Base-by-base conservation (phyloP, 352 stramenopile species). In the Pythium biforme region DNA sequence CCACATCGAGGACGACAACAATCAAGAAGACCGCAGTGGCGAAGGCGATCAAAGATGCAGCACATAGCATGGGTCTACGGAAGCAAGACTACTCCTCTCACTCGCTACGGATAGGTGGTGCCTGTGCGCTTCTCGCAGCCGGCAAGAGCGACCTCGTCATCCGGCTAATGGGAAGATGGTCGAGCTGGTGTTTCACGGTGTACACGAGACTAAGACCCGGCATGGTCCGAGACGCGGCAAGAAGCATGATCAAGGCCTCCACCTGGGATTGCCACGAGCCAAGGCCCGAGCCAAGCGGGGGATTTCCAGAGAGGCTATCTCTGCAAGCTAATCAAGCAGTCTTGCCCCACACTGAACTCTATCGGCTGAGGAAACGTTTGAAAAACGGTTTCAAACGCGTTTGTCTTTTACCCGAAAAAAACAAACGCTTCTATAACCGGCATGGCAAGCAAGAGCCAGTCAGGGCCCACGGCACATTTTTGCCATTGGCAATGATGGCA, bases 161-260 rank as follows among this genome's bases (percentile, higher is more conserved):
- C 45, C 45, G 56, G 0, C 63, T 64, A 2, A 66, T 75, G 56
- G 48, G 59, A 39, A 55, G 63, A 19, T 67, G 68, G 56, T 63
- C 63, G 20, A 69, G 55, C 22, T 72, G 69, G 61, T 73, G 68
- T n/a, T 75, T 73, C 43, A 45, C 53, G 5, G 68, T 75, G 0
- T 75, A 72, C 52, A 69, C 63, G 14, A 33, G 60, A 39, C 57
- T 76, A 25, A 8, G 33, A 27, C 60, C 60, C 0, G 69, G 60
- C 0, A 70, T 68, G 64, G n/a, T 70, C 17, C 56, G 57, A 11
- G 69, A 71, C 20, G 62, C 55, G 22, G 70, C 69, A 71, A 72
- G 60, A 14, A 43, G 57, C 57, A 76, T 76, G 69, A 73, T 73
- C 64, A 72, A 67, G 49, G 58, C 58, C 48, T 73, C 60, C 0